These are phyloP conservation scores for Pestalotiopsis sp. DNA, from an alignment of 2,329 filamentous ascomycete species.

Conservation along the genomic window DNA sequence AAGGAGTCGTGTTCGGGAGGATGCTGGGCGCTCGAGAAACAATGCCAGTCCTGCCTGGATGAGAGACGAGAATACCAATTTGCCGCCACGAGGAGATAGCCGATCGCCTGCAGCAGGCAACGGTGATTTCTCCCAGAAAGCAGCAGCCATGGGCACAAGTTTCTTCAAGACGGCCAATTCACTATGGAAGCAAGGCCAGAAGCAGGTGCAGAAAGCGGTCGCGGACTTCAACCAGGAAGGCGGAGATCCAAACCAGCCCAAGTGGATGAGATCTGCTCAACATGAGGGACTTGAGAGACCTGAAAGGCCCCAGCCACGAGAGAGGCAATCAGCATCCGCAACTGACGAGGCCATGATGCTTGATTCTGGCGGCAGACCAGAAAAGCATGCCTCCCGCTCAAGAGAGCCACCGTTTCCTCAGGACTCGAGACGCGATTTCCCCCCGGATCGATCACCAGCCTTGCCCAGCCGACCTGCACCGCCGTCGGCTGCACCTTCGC, in stretches of 20 bases:
- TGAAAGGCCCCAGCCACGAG: conserved; percentile 26
- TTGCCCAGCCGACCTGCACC: conserved; percentile 43
- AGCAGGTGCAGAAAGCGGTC: conserved; percentile 89
- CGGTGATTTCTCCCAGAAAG: conserved; percentile 77
- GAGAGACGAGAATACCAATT: conserved; percentile 49
- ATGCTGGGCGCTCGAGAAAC: conserved; percentile 34
- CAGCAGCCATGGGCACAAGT: conserved; percentile 78
- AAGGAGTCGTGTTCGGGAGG: conserved; percentile 39
- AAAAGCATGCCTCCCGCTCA: conserved; percentile 36
- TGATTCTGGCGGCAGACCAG: conserved; percentile 65
- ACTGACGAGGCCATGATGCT: conserved; percentile 81
- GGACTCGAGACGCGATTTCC: conserved; percentile 19
- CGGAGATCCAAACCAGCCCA: conserved; percentile 79
- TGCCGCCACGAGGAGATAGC: conserved; percentile 52
- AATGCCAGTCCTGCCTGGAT: conserved; percentile 61
- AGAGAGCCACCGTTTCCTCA: conserved; percentile 21
- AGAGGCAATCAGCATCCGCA: conserved; percentile 39
- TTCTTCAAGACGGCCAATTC: conserved; percentile 94
- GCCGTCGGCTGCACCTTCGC: conserved; percentile 53
- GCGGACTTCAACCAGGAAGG: conserved; percentile 77
- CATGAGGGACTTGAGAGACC: conserved; percentile 34
- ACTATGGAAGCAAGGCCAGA: conserved; percentile 92
- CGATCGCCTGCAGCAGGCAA: conserved; percentile 51
- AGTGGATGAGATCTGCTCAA: conserved; percentile 87
- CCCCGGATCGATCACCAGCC: conserved; percentile 53